phyloP scores from a whole-genome alignment of 371 early-diverging fungal species.

The Chytridiales sp. region DNA sequence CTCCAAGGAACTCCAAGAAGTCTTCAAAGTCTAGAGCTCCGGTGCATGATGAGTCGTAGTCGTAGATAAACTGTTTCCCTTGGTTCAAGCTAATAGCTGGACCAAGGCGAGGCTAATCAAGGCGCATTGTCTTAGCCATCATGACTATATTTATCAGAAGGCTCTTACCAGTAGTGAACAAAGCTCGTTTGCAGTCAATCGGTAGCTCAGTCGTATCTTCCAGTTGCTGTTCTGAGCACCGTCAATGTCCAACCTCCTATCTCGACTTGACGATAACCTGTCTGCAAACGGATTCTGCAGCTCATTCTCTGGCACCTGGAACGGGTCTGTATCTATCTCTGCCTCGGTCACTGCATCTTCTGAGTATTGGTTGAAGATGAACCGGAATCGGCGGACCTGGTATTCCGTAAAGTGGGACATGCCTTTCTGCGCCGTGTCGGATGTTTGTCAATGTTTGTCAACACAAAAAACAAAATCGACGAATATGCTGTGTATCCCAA shows the following conservation, averaged over 20 bases:
- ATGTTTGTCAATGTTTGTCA: too few relatives aligned
- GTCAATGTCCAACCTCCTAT: not conserved
- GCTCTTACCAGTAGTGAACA: conserved; percentile 16
- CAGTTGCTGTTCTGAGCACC: not conserved
- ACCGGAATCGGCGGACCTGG: conserved; percentile 32
- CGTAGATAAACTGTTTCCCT: conserved; percentile 32
- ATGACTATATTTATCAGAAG: too few relatives aligned
- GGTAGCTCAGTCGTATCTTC: conserved; percentile 15
- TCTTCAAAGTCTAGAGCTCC: conserved; percentile 46
- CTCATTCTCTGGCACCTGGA: not conserved
- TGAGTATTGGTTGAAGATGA: conserved; percentile 34
- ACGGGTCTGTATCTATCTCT: not conserved
- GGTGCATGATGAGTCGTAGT: conserved; percentile 43
- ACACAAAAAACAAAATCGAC: too few relatives aligned
- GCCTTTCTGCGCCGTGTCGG: too few relatives aligned
- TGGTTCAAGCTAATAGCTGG: conserved; percentile 28
- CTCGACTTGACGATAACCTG: not conserved
- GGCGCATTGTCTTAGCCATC: not conserved
- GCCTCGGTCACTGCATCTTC: conserved; percentile 20
- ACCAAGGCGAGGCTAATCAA: conserved; percentile 32
- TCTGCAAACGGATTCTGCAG: not conserved
- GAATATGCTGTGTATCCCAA: too few relatives aligned
- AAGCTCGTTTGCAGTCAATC: conserved; percentile 25
- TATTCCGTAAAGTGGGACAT: conserved; percentile 31
- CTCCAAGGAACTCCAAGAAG: conserved; percentile 43